Evolutionary conservation across 176 grass and related monocot species (phyloP).

Genomic region (Hordeum vulgare): DNA sequence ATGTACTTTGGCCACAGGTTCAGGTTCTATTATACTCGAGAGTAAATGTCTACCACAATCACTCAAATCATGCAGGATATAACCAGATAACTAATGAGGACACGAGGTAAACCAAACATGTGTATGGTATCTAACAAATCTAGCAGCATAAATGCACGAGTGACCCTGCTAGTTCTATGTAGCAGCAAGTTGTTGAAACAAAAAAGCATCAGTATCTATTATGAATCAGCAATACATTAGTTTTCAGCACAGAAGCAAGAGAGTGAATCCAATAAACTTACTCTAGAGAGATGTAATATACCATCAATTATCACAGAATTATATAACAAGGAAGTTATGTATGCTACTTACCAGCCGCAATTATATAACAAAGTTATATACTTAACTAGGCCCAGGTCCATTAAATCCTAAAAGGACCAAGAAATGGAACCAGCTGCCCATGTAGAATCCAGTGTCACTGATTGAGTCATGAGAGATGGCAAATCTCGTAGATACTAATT

Average conservation of each 20-base stretch:
- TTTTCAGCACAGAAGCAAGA: not conserved
- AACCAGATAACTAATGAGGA: not conserved
- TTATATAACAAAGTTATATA: no score
- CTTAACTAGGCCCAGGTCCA: no score
- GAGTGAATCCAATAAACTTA: not conserved
- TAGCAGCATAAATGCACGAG: not conserved
- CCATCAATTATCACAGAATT: not conserved
- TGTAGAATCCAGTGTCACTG: no score
- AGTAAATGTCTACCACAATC: not conserved
- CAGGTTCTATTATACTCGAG: not conserved
- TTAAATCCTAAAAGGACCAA: no score
- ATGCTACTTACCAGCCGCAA: conserved; percentile 57
- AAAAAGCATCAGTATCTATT: not conserved
- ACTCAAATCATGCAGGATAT: not conserved
- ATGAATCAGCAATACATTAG: not conserved
- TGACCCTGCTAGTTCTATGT: not conserved
- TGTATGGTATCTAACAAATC: no score
- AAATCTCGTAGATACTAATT: no score
- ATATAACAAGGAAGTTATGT: not conserved
- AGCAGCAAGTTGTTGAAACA: not conserved
- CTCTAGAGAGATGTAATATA: not conserved
- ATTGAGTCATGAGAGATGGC: no score
- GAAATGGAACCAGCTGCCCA: no score
- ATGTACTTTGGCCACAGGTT: not conserved
- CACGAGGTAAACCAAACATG: no score